Conservation (phyloP, 2,329 filamentous ascomycete genomes). For the Ophiostoma angusticollis region DNA sequence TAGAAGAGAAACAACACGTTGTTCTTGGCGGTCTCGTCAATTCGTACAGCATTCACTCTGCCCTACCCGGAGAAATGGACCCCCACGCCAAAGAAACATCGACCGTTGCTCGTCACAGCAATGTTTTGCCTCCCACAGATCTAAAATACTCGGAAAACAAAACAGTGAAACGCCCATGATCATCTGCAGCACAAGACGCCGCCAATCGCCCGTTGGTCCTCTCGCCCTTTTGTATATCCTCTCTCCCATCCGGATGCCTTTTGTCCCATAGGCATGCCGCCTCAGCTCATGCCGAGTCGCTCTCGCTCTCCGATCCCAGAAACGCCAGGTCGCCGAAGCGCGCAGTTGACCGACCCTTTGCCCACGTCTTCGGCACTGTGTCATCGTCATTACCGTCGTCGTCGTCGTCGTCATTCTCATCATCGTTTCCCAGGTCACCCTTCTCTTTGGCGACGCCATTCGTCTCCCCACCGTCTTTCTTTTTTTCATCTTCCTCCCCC, state of each 20-base stretch:
- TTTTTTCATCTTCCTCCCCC: background rate
- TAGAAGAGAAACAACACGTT: too few relatives aligned
- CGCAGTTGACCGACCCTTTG: constrained; percentile 32
- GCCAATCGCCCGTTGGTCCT: background rate
- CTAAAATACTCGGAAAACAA: background rate
- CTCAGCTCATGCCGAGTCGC: constrained; percentile 50
- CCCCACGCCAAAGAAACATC: too few relatives aligned
- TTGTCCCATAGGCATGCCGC: too few relatives aligned
- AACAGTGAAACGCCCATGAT: too few relatives aligned
- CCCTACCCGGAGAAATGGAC: too few relatives aligned
- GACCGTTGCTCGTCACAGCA: too few relatives aligned
- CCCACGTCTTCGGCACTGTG: constrained; percentile 23
- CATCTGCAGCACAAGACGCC: too few relatives aligned
- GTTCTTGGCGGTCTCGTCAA: too few relatives aligned
- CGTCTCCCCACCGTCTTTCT: background rate
- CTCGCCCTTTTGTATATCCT: background rate
- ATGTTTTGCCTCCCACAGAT: too few relatives aligned
- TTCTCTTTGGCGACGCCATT: constrained; percentile 16
- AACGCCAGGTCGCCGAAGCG: constrained; percentile 46
- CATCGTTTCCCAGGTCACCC: constrained; percentile 17
- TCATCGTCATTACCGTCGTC: constrained; percentile 12
- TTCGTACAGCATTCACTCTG: too few relatives aligned
- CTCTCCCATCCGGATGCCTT: background rate
- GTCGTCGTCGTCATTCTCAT: constrained; percentile 19
- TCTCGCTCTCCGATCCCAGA: constrained; percentile 45